Evolutionary conservation across 345 rosid species (phyloP), one percentile per base, ranked within the genome.

Genomic region (Toxicodendron radicans): DNA sequence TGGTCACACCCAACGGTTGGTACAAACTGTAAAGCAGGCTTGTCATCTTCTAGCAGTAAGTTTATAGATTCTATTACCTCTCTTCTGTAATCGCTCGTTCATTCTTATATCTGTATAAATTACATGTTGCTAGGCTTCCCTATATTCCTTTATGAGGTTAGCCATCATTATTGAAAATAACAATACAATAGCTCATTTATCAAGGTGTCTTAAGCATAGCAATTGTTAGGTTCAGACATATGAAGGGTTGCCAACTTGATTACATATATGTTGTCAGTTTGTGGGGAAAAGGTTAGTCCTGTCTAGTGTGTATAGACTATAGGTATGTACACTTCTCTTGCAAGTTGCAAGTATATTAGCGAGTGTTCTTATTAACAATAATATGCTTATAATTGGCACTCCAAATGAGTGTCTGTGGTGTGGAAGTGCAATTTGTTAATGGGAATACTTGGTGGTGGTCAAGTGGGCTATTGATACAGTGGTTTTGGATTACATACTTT

Each of bases 11-110:
- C 43, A 27, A 67, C 13, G 18, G 69, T 30, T 70, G 71, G 71
- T 68, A 53, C 60, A 66, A 78, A 77, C 60, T 75, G 85, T 83
- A 70, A 80, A 76, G 63, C 72, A 30, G 70, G 73, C 65, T 63
- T 20, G 65, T 71, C 75, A 33, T 77, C 73, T 51, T 59, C 43
- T 18, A 32, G n/a, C 57, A 75, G 93, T 87, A 78, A 76, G 85
- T 54, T n/a, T 23, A 27, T 59, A 74, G 60, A 14, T n/a, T 59
- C 2, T 33, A 23, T 57, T 32, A 7, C 33, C 64, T 30, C 38
- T 51, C 43, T 64, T 43, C 66, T 69, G 54, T 12, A 17, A 72
- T 58, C 65, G 43, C 11, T 9, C 17, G 11, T 17, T 27, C 48
- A 58, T 13, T n/a, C 21, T 45, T 71, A 18, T 64, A 16, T 48